These are phyloP conservation scores for Linnemannia exigua DNA, from an alignment of 192 early-diverging fungal species.

Conservation along the genomic window DNA sequence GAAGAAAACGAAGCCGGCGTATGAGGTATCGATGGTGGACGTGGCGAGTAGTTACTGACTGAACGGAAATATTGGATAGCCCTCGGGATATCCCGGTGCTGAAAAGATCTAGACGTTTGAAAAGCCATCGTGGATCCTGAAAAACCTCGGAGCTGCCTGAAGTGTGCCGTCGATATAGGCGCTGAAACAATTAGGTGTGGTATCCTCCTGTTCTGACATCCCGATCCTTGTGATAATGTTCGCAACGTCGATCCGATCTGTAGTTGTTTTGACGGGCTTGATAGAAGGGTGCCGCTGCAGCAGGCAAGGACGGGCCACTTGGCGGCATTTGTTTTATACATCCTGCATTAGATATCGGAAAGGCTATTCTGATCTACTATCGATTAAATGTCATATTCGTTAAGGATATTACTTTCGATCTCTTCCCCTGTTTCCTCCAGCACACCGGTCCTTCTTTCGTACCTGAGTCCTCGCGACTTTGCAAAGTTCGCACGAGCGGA, in stretches of 20 bases:
- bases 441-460: not conserved
- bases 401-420: no score
- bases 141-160: not conserved
- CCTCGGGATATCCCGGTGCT: not conserved
- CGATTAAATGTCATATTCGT: no score
- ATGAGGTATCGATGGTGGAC: not conserved
- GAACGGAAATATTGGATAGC: not conserved
- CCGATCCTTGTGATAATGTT: not conserved
- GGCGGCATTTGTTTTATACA: slow-evolving; percentile 38
- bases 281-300: not conserved
- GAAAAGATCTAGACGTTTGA: not conserved
- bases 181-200: not conserved
- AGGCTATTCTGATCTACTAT: not conserved
- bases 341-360: slow-evolving; percentile 22
- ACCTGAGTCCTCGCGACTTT: not conserved
- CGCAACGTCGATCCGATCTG: not conserved
- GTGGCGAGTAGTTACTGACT: not conserved
- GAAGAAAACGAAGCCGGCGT: not conserved
- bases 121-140: not conserved
- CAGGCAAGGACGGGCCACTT: slow-evolving; percentile 33
- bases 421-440: no score
- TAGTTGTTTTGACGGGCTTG: not conserved
- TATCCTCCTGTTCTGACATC: not conserved
- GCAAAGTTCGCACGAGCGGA: not conserved
- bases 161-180: not conserved